phyloP scores from a whole-genome alignment of 345 rosid genomes.

The Atalantia buxifolia region DNA sequence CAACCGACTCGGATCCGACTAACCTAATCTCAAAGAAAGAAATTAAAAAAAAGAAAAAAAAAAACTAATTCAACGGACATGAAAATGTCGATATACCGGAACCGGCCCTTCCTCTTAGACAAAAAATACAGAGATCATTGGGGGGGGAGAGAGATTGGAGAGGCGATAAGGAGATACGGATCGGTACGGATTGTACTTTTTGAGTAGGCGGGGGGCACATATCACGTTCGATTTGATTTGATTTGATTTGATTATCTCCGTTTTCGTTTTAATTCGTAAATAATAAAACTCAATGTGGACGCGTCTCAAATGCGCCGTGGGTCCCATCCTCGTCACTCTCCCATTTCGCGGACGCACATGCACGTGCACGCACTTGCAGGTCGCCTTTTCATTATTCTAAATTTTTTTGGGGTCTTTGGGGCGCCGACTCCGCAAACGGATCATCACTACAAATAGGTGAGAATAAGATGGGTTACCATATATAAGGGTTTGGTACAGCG shows the following conservation, averaged over 20 bases:
- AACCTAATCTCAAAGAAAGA: too few relatives aligned
- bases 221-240: too few relatives aligned
- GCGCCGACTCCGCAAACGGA: not conserved
- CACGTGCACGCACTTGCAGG: constrained; percentile 3
- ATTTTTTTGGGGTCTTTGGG: not conserved
- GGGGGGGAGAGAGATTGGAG: too few relatives aligned
- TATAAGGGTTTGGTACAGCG: not conserved
- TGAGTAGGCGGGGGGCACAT: not conserved
- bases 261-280: not conserved
- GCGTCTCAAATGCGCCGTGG: constrained; percentile 17
- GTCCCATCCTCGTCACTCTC: not conserved
- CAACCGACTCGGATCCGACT: not conserved
- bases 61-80: not conserved
- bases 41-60: too few relatives aligned
- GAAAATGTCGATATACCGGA: too few relatives aligned
- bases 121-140: too few relatives aligned
- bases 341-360: not conserved
- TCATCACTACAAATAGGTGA: not conserved
- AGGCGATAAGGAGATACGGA: constrained; percentile 18
- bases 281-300: not conserved
- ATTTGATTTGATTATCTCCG: too few relatives aligned
- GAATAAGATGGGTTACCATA: not conserved
- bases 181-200: constrained; percentile 35
- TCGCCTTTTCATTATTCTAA: too few relatives aligned
- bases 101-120: not conserved